Conservation (phyloP, 345 rosid genomes). For the Rhizophora apiculata region DNA sequence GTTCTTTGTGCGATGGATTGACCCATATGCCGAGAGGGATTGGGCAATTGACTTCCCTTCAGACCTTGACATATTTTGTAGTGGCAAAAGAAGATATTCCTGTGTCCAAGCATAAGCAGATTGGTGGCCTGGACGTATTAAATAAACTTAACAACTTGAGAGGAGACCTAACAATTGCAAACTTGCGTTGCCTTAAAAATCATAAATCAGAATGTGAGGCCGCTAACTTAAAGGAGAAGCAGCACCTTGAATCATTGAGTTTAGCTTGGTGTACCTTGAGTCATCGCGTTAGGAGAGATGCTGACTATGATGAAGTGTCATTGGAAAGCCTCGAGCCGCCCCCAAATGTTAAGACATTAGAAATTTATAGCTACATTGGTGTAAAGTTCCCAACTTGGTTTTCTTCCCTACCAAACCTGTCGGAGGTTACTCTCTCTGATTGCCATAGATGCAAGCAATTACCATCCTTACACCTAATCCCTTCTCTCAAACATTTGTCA, state of each 20-base stretch:
- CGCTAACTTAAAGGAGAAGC: slow-evolving; percentile 1
- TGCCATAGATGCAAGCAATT: not conserved
- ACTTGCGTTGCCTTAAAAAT: not conserved
- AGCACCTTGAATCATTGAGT: slow-evolving; percentile 3
- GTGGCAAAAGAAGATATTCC: not conserved
- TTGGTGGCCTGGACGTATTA: slow-evolving; percentile 1
- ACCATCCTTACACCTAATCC: not conserved
- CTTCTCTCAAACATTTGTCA: not conserved
- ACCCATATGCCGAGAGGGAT: slow-evolving; percentile 7
- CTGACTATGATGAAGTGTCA: not conserved
- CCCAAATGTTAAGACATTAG: not conserved
- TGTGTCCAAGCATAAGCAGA: not conserved
- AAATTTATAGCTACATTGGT: not conserved
- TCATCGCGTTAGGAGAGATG: no score
- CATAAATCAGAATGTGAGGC: not conserved
- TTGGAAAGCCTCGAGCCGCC: slow-evolving; percentile 4
- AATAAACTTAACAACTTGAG: slow-evolving; percentile 4
- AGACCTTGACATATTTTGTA: slow-evolving; percentile 8
- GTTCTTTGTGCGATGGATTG: not conserved
- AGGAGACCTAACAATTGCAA: not conserved
- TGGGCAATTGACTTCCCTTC: slow-evolving; percentile 3
- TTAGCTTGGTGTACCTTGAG: no score
- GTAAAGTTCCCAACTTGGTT: slow-evolving; percentile 10
- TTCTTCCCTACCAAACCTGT: slow-evolving; percentile 4
- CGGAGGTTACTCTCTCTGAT: not conserved